phyloP scores from a whole-genome alignment of 495 filamentous ascomycete species.

The Aspergillus steynii region DNA sequence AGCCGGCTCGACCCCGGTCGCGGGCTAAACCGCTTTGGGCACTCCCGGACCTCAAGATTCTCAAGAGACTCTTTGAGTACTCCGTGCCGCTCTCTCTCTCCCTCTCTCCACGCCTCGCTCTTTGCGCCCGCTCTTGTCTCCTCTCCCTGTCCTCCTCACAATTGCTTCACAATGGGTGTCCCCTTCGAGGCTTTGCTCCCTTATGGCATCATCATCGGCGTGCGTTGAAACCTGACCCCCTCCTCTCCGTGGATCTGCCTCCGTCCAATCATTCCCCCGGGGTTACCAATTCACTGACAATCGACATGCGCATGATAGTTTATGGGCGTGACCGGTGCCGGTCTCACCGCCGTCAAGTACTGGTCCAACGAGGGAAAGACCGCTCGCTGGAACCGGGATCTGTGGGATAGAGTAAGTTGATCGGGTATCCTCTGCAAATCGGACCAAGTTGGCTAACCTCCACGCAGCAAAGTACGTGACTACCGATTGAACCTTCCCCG shows the following conservation, averaged over 20 bases:
- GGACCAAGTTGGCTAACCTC: conserved; percentile 42
- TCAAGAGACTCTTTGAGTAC: conserved; percentile 10
- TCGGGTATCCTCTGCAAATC: conserved; percentile 27
- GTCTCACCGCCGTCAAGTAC: conserved; percentile 69
- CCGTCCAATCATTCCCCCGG: conserved; percentile 6
- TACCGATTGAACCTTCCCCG: conserved; percentile 3
- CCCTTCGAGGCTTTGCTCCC: conserved; percentile 95
- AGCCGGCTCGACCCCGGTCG: conserved; percentile 24
- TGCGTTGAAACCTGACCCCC: conserved; percentile 46
- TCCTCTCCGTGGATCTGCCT: conserved; percentile 6
- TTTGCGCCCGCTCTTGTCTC: not conserved
- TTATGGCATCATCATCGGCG: conserved; percentile 85
- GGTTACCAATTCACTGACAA: conserved; percentile 7
- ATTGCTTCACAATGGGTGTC: conserved; percentile 71
- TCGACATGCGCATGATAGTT: conserved; percentile 57
- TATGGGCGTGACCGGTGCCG: conserved; percentile 81
- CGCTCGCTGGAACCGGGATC: conserved; percentile 77
- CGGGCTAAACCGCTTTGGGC: conserved; percentile 42
- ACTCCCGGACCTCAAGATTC: conserved; percentile 28
- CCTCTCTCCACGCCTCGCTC: conserved; percentile 5
- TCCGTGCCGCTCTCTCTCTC: conserved; percentile 1
- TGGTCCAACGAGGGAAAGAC: conserved; percentile 88
- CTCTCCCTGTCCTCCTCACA: not conserved
- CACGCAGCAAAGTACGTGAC: conserved; percentile 71
- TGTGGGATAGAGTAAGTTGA: conserved; percentile 85